A percentile compares a stretch with the other conserved stretches of the same genome.
These are phyloP conservation scores for Globisporangium parvum DNA, from an alignment of 352 stramenopile genomes.

Conservation along the genomic window DNA sequence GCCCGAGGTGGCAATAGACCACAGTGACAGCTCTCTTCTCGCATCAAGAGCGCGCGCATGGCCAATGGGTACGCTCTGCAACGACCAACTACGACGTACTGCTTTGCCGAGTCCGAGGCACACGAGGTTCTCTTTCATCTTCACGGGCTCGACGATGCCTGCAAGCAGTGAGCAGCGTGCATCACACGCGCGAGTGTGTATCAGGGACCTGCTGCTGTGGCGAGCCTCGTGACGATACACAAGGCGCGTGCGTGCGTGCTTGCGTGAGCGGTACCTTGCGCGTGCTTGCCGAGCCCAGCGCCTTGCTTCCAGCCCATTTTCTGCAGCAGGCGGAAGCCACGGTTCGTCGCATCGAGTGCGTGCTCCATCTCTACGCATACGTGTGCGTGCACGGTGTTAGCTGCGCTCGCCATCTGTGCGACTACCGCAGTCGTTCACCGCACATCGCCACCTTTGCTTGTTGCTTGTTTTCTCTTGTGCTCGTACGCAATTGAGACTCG, in stretches of 20 bases:
- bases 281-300: constrained; percentile 37
- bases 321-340: constrained; percentile 47
- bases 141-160: constrained; percentile 56
- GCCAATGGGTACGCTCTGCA: not conserved
- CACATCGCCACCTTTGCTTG: too few species aligned
- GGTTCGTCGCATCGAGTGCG: constrained; percentile 39
- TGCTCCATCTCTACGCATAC: constrained; percentile 3
- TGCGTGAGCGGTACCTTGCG: constrained; percentile 30
- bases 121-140: constrained; percentile 57
- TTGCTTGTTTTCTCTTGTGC: too few species aligned
- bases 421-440: too few species aligned
- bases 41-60: not conserved
- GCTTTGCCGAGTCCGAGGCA: constrained; percentile 55
- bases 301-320: constrained; percentile 63
- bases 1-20: not conserved
- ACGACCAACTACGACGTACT: too few species aligned
- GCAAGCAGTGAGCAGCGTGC: not conserved
- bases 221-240: not conserved
- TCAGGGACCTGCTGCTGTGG: too few species aligned
- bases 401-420: too few species aligned
- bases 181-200: too few species aligned
- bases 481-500: too few species aligned
- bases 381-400: not conserved
- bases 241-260: too few species aligned
- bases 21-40: constrained; percentile 11